A percentile compares a stretch with the other conserved stretches of the same genome.
These are phyloP conservation scores for Singerocomus inundabilis DNA, from an alignment of 1,284 basidiomycete species.

Conservation along the genomic window DNA sequence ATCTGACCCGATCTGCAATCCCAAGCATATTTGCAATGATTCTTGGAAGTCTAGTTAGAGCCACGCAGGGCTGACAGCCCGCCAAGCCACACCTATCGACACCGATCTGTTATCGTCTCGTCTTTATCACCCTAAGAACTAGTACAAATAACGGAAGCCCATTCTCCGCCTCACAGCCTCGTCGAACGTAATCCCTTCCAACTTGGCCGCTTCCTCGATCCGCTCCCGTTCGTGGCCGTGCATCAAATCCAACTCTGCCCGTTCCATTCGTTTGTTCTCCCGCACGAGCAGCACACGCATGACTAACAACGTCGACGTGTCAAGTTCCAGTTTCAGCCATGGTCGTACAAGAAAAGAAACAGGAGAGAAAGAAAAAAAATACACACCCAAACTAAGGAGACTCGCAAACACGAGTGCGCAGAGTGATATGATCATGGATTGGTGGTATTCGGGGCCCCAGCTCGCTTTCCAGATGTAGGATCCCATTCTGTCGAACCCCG, in stretches of 20 bases:
- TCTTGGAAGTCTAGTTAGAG: no score
- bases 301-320: constrained; percentile 33
- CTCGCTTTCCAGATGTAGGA: no score
- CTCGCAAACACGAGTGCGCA: constrained; percentile 40
- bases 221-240: constrained; percentile 41
- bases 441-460: constrained; percentile 53
- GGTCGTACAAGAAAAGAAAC: neutral
- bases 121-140: no score
- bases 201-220: constrained; percentile 47
- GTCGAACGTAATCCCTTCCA: constrained; percentile 52
- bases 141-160: constrained; percentile 45
- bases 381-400: constrained; percentile 39
- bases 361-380: no score
- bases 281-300: constrained; percentile 48
- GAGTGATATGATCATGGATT: constrained; percentile 51
- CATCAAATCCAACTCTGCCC: no score
- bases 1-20: no score
- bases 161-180: constrained; percentile 48
- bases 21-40: no score
- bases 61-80: no score
- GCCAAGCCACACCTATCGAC: no score
- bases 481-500: no score
- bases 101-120: no score
- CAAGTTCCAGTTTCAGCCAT: neutral
- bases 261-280: no score